phyloP scores from a whole-genome alignment of 345 rosid species.

The Salix caprea region DNA sequence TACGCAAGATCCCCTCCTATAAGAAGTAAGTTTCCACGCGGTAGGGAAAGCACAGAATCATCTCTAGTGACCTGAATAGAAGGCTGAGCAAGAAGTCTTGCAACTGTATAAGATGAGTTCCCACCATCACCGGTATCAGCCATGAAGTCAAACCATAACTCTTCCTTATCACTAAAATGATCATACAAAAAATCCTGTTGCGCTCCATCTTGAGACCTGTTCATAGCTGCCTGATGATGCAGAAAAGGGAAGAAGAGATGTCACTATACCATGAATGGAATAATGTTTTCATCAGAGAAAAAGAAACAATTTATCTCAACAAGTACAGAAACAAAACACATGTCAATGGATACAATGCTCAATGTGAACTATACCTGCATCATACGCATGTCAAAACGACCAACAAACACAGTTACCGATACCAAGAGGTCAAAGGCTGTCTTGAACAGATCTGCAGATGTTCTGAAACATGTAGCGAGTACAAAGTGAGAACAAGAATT shows the following conservation, averaged over 20 bases:
- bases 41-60: conserved; percentile 46
- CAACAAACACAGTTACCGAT: conserved; percentile 95
- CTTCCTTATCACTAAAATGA: conserved; percentile 68
- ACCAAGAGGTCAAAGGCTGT: conserved; percentile 95
- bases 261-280: background rate
- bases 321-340: background rate
- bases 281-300: background rate
- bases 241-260: background rate
- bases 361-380: conserved; percentile 65
- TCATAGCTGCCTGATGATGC: conserved; percentile 82
- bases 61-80: conserved; percentile 33
- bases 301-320: background rate
- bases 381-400: conserved; percentile 99
- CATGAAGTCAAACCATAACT: conserved; percentile 98
- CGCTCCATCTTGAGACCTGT: conserved; percentile 46
- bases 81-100: conserved; percentile 92
- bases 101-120: conserved; percentile 81
- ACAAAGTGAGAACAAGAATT: conserved; percentile 18
- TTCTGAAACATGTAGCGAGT: conserved; percentile 54
- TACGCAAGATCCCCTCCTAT: conserved; percentile 99
- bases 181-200: conserved; percentile 64
- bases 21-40: conserved; percentile 71
- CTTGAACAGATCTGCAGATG: conserved; percentile 97
- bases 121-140: conserved; percentile 99
- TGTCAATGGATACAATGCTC: background rate